Evolutionary conservation across 805 yeast genomes (phyloP).

Genomic region (Deakozyma indianensis): DNA sequence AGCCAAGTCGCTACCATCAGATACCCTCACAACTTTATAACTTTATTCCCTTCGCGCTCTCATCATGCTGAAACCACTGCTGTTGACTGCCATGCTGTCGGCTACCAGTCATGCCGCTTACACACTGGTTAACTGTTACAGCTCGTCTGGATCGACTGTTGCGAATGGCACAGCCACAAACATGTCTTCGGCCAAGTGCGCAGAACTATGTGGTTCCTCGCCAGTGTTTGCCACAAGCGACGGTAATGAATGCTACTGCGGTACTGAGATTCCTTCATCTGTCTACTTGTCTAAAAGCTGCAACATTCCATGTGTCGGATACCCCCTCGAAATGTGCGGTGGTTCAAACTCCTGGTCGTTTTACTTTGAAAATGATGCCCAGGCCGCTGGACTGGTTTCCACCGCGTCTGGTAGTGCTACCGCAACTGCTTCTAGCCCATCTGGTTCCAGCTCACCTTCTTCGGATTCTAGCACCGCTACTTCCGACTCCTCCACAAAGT

Average conservation of each 20-base stretch:
- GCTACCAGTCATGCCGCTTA: neutral
- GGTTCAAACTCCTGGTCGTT: slow-evolving; percentile 30
- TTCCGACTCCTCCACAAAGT: slow-evolving; percentile 13
- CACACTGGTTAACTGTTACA: neutral
- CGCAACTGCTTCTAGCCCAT: slow-evolving; percentile 8
- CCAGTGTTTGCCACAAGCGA: slow-evolving; percentile 35
- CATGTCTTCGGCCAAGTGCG: neutral
- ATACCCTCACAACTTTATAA: too few relatives aligned
- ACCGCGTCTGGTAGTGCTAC: slow-evolving; percentile 3
- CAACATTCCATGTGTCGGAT: slow-evolving; percentile 42
- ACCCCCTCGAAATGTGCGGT: slow-evolving; percentile 48
- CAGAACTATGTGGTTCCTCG: slow-evolving; percentile 8
- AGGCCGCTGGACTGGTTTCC: slow-evolving; percentile 6
- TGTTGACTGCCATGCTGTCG: neutral
- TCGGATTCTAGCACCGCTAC: slow-evolving; percentile 20
- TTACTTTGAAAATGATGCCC: slow-evolving; percentile 18
- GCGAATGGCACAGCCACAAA: neutral
- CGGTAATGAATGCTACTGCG: slow-evolving; percentile 57
- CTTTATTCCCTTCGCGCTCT: too few relatives aligned
- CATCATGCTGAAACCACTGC: too few relatives aligned
- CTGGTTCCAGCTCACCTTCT: slow-evolving; percentile 14
- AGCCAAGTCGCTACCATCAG: too few relatives aligned
- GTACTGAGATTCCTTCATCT: slow-evolving; percentile 31
- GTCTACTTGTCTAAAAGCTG: slow-evolving; percentile 25
- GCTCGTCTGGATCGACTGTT: neutral